phyloP scores from a whole-genome alignment of 208 protist genomes.

The Wallacemonas sp. region DNA sequence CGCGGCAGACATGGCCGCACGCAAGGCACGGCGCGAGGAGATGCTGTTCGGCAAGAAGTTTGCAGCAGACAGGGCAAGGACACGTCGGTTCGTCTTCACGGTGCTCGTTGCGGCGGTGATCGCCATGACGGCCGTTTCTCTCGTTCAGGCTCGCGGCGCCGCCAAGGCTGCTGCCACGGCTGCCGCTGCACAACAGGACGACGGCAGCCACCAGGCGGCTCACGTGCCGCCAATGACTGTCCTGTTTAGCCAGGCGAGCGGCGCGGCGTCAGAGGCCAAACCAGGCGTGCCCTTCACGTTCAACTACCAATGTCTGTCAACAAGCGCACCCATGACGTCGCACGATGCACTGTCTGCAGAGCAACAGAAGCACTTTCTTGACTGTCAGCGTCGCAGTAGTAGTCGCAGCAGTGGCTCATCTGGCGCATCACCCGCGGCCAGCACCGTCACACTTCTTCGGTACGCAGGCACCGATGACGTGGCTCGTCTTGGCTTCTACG shows the following conservation, averaged over 20 bases:
- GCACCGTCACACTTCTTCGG: not conserved
- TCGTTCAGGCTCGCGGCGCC: not conserved
- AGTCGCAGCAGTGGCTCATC: no score
- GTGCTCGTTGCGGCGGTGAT: not conserved
- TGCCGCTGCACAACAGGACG: no score
- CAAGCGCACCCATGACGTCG: not conserved
- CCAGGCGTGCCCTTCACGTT: conserved; percentile 15
- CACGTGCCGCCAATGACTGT: not conserved
- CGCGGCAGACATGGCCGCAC: not conserved
- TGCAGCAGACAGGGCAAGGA: not conserved
- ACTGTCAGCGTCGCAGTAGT: not conserved
- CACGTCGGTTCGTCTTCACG: conserved; percentile 8
- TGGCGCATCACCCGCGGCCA: no score
- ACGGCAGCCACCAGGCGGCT: no score
- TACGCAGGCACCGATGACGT: conserved; percentile 25
- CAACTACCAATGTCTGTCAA: not conserved
- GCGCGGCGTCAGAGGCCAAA: no score
- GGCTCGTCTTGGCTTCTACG: conserved; percentile 16
- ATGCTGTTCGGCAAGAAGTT: conserved; percentile 15
- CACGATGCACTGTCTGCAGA: not conserved
- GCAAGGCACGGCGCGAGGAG: not conserved
- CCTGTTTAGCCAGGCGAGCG: no score
- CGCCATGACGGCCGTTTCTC: not conserved
- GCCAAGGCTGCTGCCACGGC: no score
- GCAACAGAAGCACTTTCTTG: not conserved